phyloP scores from a whole-genome alignment of 257 asterid species.

The Penstemon newberryi region DNA sequence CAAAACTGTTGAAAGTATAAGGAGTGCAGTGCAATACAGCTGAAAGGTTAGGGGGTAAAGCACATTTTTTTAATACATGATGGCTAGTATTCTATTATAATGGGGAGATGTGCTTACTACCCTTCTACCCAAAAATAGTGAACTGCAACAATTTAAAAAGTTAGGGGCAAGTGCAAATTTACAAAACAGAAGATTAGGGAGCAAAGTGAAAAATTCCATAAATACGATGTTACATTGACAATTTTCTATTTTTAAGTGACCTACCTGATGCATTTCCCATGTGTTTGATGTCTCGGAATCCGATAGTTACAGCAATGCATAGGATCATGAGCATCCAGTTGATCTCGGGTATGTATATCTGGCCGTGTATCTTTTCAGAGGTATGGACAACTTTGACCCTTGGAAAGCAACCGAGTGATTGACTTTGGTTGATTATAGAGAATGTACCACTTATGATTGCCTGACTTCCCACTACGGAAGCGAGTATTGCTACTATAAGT shows the following conservation, averaged over 20 bases:
- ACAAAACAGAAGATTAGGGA: too few species aligned
- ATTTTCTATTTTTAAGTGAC: neutral
- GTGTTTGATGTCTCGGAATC: constrained; percentile 86
- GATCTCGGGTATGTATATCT: constrained; percentile 95
- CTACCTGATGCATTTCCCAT: constrained; percentile 95
- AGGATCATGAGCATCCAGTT: constrained; percentile 95
- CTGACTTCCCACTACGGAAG: constrained; percentile 96
- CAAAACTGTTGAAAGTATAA: too few species aligned
- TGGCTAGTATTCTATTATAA: too few species aligned
- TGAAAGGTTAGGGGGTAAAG: too few species aligned
- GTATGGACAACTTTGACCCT: constrained; percentile 95
- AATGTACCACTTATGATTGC: constrained; percentile 98
- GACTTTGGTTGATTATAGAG: constrained; percentile 94
- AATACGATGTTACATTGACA: neutral
- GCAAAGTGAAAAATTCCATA: too few species aligned
- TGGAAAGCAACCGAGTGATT: constrained; percentile 93
- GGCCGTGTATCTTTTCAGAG: constrained; percentile 82
- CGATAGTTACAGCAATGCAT: constrained; percentile 93
- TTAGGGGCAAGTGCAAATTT: too few species aligned
- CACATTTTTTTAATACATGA: too few species aligned
- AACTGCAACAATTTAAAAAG: too few species aligned
- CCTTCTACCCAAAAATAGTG: too few species aligned
- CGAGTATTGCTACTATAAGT: constrained; percentile 81
- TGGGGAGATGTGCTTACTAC: too few species aligned
- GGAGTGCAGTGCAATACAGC: too few species aligned